Evolutionary conservation across 192 early-diverging fungal genomes (phyloP), one percentile per base, ranked within the genome.

Genomic region (Backusella parvicylindrica): DNA sequence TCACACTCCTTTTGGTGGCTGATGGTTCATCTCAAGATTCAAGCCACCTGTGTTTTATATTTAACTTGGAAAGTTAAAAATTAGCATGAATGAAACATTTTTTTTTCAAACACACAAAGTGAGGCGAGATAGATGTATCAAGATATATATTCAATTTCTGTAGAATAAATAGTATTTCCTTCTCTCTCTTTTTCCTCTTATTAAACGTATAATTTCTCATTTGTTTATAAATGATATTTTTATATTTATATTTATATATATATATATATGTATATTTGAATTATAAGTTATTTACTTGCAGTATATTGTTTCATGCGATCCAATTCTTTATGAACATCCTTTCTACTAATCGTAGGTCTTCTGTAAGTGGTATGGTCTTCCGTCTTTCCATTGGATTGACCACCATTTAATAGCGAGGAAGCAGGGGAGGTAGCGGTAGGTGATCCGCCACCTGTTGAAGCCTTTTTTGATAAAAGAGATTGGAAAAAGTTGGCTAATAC

Each of bases 401-500:
- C 28, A 16, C 71, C 50, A 63, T 63, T 73, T 30, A 73, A 32
- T 11, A 63, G 30, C 0, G 60, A 23, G 8, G 63, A 73, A 18
- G 47, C 32, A 30, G 64, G 37, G 13, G 66, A 47, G 9, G 66
- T 56, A 1, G 38, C 26, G 18, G 56, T 66, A 9, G 53, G 56
- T 21, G 70, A 47, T 36, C 30, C 56, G 16, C 69, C 50, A 30
- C 73, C 69, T 18, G 71, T 69, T 6, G 75, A 47, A 7, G 79
- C 75, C 73, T 89, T 92, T 31, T 90, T 87, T 7, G 84, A 87
- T 41, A 95, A 86, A 67, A 98, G 86, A 13, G 91, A 92, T 80
- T 96, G 91, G 90, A 97, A 98, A 77, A 97, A 98, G 76, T 93
- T 93, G 23, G 92, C 91, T 23, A 97, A 82, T 6, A 94, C 93